Evolutionary conservation across 2,329 filamentous ascomycete genomes (phyloP), one percentile per base, ranked within the genome.

Genomic region (Eurotiales sp.): DNA sequence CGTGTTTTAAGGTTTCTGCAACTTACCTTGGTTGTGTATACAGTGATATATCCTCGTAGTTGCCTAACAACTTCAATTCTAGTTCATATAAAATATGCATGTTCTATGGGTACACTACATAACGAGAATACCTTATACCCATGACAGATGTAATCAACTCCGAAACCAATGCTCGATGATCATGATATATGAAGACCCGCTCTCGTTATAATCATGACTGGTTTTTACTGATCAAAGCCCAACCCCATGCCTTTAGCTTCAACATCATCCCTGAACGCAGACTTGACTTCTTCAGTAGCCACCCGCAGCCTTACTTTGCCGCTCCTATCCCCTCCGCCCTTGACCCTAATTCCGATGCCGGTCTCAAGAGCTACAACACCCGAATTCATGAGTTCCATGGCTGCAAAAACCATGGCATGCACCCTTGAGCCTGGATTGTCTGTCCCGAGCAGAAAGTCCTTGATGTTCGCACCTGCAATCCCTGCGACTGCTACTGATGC

Each of bases 281-380:
- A 81, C 65, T 86, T 86, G 23, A 99, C 83, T 71, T 99, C 92
- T 63, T 97, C 92, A 54, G 96, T 89, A 11, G 88, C 87, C 58
- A 97, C 85, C 19, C 88, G 84, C 51, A 99, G 76, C 51, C 92
- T 80, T 36, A 99, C 82, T 68, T 95, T 91, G 51, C 90, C 92
- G 19, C 89, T 90, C 39, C 93, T 79, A 65, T 97, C 92, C 0
- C 90, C 86, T 58, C 84, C 84, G 59, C 66, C 42, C 46, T 55
- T 29, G 46, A 62, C 65, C 8, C 66, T 48, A 4, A 61, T 49
- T 22, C 59, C 61, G 7, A 58, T 58, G 29, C 61, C 65, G 34
- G 63, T 65, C 57, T 99, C 93, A 47, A 99, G 70, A 5, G 90
- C 88, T 53, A 99, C 78, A 47, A 99, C 82, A 0, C 93, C 93